A percentile compares a stretch with the other conserved stretches of the same genome.
These are phyloP conservation scores for Anisodus acutangulus DNA, from an alignment of 257 asterid genomes.

Conservation along the genomic window DNA sequence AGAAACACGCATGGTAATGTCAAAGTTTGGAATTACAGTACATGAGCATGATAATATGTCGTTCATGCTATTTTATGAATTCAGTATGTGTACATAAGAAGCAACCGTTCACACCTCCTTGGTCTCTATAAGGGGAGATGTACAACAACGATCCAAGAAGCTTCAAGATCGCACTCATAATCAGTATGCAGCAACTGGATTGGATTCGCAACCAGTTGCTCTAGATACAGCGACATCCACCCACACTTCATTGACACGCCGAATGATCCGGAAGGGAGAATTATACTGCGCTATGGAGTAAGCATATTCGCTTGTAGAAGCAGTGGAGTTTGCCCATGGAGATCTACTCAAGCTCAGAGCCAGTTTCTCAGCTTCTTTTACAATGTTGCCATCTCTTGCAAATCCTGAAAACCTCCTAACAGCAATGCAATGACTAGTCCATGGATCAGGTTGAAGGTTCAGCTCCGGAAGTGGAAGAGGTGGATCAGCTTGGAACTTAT, in stretches of 20 bases:
- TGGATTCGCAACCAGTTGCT: constrained; percentile 51
- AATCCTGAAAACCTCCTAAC: constrained; percentile 78
- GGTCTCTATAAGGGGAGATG: neutral
- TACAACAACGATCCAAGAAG: neutral
- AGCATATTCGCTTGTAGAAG: constrained; percentile 51
- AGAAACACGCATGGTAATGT: no score
- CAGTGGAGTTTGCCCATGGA: neutral
- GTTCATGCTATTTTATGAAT: neutral
- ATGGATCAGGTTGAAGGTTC: constrained; percentile 61
- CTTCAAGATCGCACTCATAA: neutral
- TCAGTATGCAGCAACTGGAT: constrained; percentile 51
- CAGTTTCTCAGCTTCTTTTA: constrained; percentile 79
- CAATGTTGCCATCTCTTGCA: constrained; percentile 74
- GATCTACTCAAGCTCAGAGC: constrained; percentile 63
- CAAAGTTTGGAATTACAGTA: no score
- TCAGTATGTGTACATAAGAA: constrained; percentile 1
- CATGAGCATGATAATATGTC: neutral
- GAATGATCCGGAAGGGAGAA: constrained; percentile 61
- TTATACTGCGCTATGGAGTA: constrained; percentile 84
- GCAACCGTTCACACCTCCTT: neutral
- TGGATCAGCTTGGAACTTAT: constrained; percentile 61
- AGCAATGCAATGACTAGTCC: constrained; percentile 71
- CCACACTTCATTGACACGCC: constrained; percentile 84
- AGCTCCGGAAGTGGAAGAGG: constrained; percentile 82
- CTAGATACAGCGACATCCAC: constrained; percentile 68